phyloP scores from a whole-genome alignment of 495 filamentous ascomycete species.

The Xeromyces bisporus region DNA sequence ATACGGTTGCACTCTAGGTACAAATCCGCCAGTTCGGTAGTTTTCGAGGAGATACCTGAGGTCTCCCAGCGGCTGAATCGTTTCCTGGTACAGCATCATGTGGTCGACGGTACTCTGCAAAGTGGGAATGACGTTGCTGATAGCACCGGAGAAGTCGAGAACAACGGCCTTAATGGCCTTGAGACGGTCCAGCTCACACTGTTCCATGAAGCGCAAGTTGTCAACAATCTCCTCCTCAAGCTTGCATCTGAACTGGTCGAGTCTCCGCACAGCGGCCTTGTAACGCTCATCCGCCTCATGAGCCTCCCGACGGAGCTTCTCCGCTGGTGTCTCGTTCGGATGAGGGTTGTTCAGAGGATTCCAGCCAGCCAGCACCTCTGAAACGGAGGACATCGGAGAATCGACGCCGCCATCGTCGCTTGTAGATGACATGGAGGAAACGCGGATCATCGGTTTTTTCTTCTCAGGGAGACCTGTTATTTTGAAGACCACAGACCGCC shows the following conservation, averaged over 20 bases:
- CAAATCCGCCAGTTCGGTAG: conserved; percentile 85
- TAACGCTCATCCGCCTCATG: conserved; percentile 86
- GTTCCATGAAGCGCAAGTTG: conserved; percentile 91
- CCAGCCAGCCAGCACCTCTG: conserved; percentile 79
- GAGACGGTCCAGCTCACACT: conserved; percentile 86
- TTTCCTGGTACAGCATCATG: conserved; percentile 99
- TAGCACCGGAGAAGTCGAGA: conserved; percentile 90
- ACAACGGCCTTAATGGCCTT: conserved; percentile 97
- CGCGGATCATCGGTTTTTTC: conserved; percentile 52
- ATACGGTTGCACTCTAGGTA: conserved; percentile 81
- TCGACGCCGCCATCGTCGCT: conserved; percentile 42
- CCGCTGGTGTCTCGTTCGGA: conserved; percentile 77
- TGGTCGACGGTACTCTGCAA: conserved; percentile 89
- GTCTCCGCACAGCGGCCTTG: conserved; percentile 64
- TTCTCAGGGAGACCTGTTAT: conserved; percentile 74
- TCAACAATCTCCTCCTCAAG: conserved; percentile 88
- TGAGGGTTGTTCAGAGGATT: conserved; percentile 79
- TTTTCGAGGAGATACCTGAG: conserved; percentile 93
- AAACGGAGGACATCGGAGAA: conserved; percentile 62
- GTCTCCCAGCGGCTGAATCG: conserved; percentile 82
- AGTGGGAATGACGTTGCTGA: conserved; percentile 95
- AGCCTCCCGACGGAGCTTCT: conserved; percentile 77
- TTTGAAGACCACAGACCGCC: conserved; percentile 83
- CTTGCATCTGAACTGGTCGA: conserved; percentile 80
- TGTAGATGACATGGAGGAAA: conserved; percentile 43